These are phyloP conservation scores for Phanerochaete carnosa DNA, from an alignment of 768 basidiomycete genomes.

Conservation along the genomic window DNA sequence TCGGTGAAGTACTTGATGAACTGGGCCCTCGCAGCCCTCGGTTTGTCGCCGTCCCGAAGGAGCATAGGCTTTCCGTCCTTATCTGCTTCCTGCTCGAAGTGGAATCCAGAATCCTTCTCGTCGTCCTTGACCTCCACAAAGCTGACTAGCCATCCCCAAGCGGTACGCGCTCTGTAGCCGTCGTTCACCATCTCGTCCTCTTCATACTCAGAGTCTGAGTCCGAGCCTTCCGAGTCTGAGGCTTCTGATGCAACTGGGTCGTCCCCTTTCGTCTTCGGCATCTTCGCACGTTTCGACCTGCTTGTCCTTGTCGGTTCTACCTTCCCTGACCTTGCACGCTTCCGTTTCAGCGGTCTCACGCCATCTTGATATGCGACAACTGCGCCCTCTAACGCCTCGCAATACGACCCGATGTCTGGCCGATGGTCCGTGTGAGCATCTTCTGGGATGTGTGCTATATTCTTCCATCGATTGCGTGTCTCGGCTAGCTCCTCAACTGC, in stretches of 20 bases:
- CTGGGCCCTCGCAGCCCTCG: neutral
- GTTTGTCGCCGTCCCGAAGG: neutral
- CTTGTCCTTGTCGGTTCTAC: neutral
- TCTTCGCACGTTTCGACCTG: no score
- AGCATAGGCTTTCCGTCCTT: neutral
- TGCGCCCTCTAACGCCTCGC: neutral
- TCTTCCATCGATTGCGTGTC: neutral
- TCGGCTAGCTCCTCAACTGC: neutral
- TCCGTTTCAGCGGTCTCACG: neutral
- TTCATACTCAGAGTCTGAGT: neutral
- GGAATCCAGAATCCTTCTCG: neutral
- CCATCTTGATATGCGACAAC: neutral
- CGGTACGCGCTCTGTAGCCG: neutral
- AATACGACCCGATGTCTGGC: neutral
- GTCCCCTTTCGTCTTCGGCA: neutral
- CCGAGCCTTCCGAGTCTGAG: neutral
- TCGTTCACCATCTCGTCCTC: neutral
- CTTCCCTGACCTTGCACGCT: neutral
- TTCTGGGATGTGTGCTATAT: neutral
- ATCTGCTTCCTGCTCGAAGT: neutral
- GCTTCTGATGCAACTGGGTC: no score
- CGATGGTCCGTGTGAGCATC: neutral
- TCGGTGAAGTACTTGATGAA: constrained; percentile 1
- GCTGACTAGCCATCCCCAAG: neutral
- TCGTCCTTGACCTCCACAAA: neutral